Conservation (phyloP, 139 green algal species). For the Zygnema cylindricum region DNA sequence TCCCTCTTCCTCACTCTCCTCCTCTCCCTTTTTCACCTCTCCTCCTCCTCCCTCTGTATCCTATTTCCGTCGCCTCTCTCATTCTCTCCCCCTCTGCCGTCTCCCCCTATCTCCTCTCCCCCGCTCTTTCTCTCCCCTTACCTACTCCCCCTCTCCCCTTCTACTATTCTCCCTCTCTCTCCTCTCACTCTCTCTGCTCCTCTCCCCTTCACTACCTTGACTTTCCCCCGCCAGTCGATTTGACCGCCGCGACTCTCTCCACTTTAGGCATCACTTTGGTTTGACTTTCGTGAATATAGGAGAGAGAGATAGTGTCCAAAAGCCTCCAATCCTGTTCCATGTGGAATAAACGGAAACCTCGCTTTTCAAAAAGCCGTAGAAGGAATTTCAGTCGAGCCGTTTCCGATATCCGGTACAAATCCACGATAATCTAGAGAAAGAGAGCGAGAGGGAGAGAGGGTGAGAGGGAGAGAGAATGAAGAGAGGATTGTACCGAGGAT, state of each 20-base stretch:
- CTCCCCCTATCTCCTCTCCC: constrained; percentile 10
- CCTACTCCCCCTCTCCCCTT: neutral
- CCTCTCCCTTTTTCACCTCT: too few relatives aligned
- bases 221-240: neutral
- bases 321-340: neutral
- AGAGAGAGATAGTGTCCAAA: neutral
- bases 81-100: too few relatives aligned
- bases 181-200: neutral
- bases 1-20: too few relatives aligned
- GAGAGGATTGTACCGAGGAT: too few relatives aligned
- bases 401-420: neutral
- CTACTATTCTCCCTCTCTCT: neutral
- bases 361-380: neutral
- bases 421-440: constrained; percentile 15
- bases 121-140: constrained; percentile 6
- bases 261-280: neutral
- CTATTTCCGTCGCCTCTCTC: too few relatives aligned
- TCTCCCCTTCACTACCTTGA: neutral
- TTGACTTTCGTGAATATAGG: neutral
- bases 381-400: neutral
- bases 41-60: too few relatives aligned
- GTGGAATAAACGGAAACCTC: constrained; percentile 11
- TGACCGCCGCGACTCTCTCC: neutral
- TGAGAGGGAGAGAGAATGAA: too few relatives aligned
- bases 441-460: too few relatives aligned